Percentiles rank a stretch among this genome's conserved stretches.
Conservation (phyloP, 176 grass and related monocot genomes). For the Avena insularis region DNA sequence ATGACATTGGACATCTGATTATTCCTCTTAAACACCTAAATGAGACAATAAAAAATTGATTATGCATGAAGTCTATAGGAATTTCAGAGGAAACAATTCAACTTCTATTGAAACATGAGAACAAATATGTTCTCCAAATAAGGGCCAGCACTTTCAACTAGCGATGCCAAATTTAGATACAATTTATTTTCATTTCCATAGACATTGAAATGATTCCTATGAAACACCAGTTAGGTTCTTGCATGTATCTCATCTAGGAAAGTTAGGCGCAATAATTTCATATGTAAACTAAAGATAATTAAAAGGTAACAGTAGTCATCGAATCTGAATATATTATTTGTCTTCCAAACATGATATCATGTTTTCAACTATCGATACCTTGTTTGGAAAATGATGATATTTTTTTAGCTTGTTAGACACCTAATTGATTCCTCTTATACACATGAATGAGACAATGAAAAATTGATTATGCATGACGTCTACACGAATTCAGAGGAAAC, state of each 20-base stretch:
- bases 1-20: no score
- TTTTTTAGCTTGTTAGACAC: no score
- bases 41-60: not conserved
- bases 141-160: not conserved
- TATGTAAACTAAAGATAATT: not conserved
- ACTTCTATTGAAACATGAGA: not conserved
- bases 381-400: no score
- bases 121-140: not conserved
- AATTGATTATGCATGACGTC: no score
- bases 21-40: not conserved
- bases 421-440: no score
- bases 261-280: not conserved
- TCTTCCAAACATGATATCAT: no score
- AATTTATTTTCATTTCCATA: not conserved
- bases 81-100: not conserved
- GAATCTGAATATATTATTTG: no score
- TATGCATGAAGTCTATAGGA: not conserved
- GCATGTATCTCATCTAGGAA: not conserved
- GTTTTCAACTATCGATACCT: no score
- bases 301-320: no score
- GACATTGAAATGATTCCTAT: not conserved
- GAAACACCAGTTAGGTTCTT: not conserved
- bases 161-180: not conserved
- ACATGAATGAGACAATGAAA: no score
- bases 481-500: no score